Conservation (phyloP, 2,329 filamentous ascomycete species). For the Stemphylium lycopersici region DNA sequence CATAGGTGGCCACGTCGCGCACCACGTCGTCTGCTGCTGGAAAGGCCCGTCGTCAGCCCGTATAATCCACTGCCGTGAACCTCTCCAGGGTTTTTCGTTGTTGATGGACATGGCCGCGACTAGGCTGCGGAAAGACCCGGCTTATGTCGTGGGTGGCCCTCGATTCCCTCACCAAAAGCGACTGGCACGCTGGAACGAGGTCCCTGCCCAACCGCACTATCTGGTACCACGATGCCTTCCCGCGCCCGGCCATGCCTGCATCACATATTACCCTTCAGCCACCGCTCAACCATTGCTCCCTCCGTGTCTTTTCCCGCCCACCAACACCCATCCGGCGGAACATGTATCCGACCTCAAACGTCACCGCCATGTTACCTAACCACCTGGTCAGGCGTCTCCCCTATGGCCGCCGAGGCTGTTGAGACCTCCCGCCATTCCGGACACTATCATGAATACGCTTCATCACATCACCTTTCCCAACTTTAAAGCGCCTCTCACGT, state of each 20-base stretch:
- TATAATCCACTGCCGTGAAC: not conserved
- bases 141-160: not conserved
- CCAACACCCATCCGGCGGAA: not conserved
- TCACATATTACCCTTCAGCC: constrained; percentile 18
- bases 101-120: not conserved
- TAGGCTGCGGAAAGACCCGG: not conserved
- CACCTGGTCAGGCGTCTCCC: not conserved
- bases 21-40: not conserved
- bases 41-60: not conserved
- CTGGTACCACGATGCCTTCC: constrained; percentile 24
- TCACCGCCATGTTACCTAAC: too few species aligned
- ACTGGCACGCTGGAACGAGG: not conserved
- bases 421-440: not conserved
- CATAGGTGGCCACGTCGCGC: not conserved
- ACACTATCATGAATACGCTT: not conserved
- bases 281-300: not conserved
- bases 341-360: too few species aligned
- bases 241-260: constrained; percentile 22
- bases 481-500: constrained; percentile 31
- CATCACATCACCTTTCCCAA: not conserved
- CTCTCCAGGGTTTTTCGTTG: constrained; percentile 4
- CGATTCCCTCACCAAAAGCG: not conserved
- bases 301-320: not conserved
- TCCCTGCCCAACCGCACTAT: not conserved
- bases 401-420: not conserved